A percentile compares a stretch with the other conserved stretches of the same genome.
Evolutionary conservation across 78 protist species (phyloP).

Genomic region (Planoprotostelium fungivorum): DNA sequence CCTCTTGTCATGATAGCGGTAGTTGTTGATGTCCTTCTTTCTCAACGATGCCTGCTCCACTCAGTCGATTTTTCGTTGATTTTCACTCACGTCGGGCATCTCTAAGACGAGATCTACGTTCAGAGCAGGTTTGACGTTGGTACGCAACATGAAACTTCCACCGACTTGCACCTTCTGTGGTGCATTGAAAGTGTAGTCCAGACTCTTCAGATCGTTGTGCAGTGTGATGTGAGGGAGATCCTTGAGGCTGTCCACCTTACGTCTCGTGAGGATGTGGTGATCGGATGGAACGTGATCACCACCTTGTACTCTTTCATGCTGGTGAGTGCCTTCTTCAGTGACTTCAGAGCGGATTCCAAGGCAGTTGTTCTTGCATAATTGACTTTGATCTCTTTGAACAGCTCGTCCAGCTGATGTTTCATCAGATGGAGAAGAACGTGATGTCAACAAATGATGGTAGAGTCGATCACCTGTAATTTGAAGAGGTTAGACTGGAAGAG

Average conservation of each 20-base stretch:
- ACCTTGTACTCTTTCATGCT: slow-evolving; percentile 26
- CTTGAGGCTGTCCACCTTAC: background rate
- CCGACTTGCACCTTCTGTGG: slow-evolving; percentile 20
- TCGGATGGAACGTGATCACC: too few relatives aligned
- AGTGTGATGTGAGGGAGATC: background rate
- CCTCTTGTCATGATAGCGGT: slow-evolving; percentile 37
- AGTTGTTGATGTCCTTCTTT: slow-evolving; percentile 21
- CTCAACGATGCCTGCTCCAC: background rate
- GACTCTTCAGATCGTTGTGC: background rate
- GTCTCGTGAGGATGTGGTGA: too few relatives aligned
- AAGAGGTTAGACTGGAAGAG: slow-evolving; percentile 51
- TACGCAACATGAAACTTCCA: slow-evolving; percentile 43
- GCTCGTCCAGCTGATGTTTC: slow-evolving; percentile 7
- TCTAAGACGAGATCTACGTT: slow-evolving; percentile 44
- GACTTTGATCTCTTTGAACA: slow-evolving; percentile 38
- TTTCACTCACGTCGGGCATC: slow-evolving; percentile 19
- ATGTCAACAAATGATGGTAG: background rate
- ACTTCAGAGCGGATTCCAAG: slow-evolving; percentile 36
- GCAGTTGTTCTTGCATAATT: slow-evolving; percentile 34
- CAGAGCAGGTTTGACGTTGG: slow-evolving; percentile 16
- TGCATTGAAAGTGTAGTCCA: background rate
- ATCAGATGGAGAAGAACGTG: background rate
- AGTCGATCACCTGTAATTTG: slow-evolving; percentile 26
- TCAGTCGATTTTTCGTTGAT: background rate
- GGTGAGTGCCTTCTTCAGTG: slow-evolving; percentile 13